These are phyloP conservation scores for Ophiostoma himal-ulmi DNA, from an alignment of 2,329 filamentous ascomycete species.

Conservation along the genomic window DNA sequence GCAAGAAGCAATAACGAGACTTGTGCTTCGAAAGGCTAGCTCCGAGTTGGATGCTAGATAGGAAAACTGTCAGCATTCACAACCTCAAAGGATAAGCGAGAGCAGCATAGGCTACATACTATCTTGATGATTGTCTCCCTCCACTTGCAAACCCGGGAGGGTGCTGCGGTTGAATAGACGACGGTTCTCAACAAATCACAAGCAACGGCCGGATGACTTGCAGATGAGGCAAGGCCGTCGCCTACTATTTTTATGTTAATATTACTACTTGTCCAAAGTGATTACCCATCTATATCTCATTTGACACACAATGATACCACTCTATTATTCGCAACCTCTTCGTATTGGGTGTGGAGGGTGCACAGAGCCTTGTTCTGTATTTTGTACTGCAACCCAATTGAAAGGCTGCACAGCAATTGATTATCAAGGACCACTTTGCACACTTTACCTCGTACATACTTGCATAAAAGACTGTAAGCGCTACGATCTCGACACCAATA, in stretches of 20 bases:
- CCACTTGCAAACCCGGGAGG: no score
- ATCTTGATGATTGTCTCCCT: no score
- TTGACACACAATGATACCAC: not conserved
- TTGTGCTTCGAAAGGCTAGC: not conserved
- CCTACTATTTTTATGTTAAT: no score
- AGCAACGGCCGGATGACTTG: not conserved
- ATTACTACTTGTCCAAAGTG: no score
- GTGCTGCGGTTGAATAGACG: not conserved
- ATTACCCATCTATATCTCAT: not conserved
- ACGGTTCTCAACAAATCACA: not conserved
- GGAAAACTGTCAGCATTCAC: no score
- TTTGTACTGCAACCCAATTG: not conserved
- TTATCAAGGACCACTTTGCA: not conserved
- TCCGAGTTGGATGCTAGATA: no score
- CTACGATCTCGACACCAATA: not conserved
- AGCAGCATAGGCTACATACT: no score
- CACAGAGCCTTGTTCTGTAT: constrained; percentile 3
- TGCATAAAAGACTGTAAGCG: not conserved
- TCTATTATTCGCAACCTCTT: not conserved
- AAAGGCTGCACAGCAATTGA: not conserved
- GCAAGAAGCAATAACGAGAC: not conserved
- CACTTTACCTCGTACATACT: not conserved
- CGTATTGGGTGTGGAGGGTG: not conserved
- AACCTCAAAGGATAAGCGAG: no score
- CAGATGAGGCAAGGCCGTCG: not conserved